Evolutionary conservation across 2,329 filamentous ascomycete genomes (phyloP).

Genomic region (Byssochlamys sp.): DNA sequence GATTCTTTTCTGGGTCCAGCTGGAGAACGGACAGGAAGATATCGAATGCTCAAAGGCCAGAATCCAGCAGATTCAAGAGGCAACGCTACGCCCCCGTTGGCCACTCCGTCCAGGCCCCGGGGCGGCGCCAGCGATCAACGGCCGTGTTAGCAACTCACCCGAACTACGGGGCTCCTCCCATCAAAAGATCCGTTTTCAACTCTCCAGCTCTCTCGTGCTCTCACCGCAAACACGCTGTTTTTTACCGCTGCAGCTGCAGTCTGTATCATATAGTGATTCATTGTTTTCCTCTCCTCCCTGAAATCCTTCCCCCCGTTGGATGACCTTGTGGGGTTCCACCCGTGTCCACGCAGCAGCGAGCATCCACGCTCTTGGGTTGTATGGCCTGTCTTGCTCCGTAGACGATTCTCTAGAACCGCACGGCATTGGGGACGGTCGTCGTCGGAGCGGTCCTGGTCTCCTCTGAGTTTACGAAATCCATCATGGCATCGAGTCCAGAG

Average conservation of each 20-base stretch:
- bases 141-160: neutral
- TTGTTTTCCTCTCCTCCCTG: neutral
- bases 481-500: constrained; percentile 30
- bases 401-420: neutral
- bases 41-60: neutral
- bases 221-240: neutral
- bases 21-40: neutral
- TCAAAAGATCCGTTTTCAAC: neutral
- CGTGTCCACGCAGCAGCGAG: neutral
- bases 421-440: constrained; percentile 4
- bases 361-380: constrained; percentile 1
- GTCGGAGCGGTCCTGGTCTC: constrained; percentile 1
- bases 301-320: neutral
- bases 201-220: neutral
- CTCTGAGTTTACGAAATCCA: constrained; percentile 7
- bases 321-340: neutral
- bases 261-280: neutral
- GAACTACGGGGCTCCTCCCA: neutral
- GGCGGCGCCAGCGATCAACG: neutral
- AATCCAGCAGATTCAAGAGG: neutral
- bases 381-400: constrained; percentile 6
- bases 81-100: neutral
- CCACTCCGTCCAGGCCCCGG: neutral
- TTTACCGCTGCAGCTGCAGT: neutral
- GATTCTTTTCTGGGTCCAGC: neutral